phyloP scores from a whole-genome alignment of 2,329 filamentous ascomycete genomes.

The Aureobasidium sp. region DNA sequence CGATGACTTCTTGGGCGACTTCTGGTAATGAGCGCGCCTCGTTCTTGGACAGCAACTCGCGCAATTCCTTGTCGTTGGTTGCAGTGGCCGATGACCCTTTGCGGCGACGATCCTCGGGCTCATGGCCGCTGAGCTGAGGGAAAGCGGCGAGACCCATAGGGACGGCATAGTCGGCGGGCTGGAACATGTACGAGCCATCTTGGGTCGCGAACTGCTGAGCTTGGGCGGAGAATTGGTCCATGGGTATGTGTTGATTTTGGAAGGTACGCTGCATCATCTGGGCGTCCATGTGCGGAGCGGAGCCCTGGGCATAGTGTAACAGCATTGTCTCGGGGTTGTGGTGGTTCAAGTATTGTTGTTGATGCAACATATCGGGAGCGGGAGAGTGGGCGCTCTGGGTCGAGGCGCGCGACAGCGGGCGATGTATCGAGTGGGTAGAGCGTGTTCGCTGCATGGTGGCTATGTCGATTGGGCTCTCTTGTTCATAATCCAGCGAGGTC shows the following conservation, averaged over 20 bases:
- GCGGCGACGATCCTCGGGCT: constrained; percentile 41
- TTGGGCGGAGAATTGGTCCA: constrained; percentile 15
- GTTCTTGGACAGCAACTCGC: constrained; percentile 65
- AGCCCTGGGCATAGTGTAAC: constrained; percentile 17
- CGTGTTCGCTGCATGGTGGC: constrained; percentile 19
- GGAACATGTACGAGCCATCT: constrained; percentile 16
- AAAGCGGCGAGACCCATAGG: constrained; percentile 11
- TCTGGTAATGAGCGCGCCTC: constrained; percentile 61
- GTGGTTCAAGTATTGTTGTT: constrained; percentile 18
- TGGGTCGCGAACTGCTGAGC: constrained; percentile 11
- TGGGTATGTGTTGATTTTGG: constrained; percentile 15
- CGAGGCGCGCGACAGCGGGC: constrained; percentile 19
- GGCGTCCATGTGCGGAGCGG: constrained; percentile 18
- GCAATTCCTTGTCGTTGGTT: constrained; percentile 75
- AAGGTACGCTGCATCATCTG: constrained; percentile 18
- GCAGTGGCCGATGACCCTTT: constrained; percentile 60
- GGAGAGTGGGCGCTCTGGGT: constrained; percentile 19
- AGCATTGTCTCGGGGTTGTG: constrained; percentile 16
- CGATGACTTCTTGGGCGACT: constrained; percentile 67
- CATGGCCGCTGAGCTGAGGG: constrained; percentile 8
- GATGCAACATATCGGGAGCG: constrained; percentile 18
- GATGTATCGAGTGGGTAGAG: constrained; percentile 18
- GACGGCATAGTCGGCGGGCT: not conserved
- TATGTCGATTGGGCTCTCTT: constrained; percentile 12
- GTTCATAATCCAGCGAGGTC: constrained; percentile 6